Percentiles rank a stretch among this genome's conserved stretches.
Evolutionary conservation across 208 protist species (phyloP).

Genomic region (Trypanosoma lewisi): DNA sequence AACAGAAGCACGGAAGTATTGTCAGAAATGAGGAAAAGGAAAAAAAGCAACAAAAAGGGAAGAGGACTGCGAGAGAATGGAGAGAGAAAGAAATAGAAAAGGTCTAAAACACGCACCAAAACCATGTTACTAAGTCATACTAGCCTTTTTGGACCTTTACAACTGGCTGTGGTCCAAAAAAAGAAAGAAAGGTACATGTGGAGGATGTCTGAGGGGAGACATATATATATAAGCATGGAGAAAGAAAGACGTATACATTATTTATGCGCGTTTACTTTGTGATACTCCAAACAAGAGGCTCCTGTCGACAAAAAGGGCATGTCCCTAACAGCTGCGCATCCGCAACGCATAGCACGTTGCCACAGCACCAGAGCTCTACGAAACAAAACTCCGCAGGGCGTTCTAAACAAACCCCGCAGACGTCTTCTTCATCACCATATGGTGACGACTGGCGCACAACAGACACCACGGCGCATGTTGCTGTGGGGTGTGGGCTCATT

Average conservation of each 20-base stretch:
- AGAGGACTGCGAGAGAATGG: not conserved
- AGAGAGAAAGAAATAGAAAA: not conserved
- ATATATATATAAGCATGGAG: no score
- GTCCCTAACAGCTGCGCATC: slow-evolving; percentile 75
- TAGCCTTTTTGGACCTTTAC: not conserved
- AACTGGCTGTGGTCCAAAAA: no score
- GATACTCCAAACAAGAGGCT: slow-evolving; percentile 82
- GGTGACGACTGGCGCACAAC: slow-evolving; percentile 6
- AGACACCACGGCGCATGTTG: slow-evolving; percentile 5
- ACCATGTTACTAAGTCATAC: not conserved
- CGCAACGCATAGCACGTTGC: slow-evolving; percentile 74
- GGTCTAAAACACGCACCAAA: not conserved
- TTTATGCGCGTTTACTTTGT: slow-evolving; percentile 10
- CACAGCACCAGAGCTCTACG: slow-evolving; percentile 82
- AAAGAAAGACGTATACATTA: no score
- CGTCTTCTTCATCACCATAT: slow-evolving; percentile 57
- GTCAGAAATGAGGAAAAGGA: no score
- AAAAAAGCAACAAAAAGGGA: not conserved
- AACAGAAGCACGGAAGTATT: not conserved
- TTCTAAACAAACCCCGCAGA: slow-evolving; percentile 87
- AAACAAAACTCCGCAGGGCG: slow-evolving; percentile 43
- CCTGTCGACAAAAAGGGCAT: slow-evolving; percentile 82
- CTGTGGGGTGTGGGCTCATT: not conserved
- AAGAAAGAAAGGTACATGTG: no score
- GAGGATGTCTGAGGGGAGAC: no score